These are phyloP conservation scores for Aspergillus baeticus DNA, from an alignment of 495 filamentous ascomycete species.

Conservation along the genomic window DNA sequence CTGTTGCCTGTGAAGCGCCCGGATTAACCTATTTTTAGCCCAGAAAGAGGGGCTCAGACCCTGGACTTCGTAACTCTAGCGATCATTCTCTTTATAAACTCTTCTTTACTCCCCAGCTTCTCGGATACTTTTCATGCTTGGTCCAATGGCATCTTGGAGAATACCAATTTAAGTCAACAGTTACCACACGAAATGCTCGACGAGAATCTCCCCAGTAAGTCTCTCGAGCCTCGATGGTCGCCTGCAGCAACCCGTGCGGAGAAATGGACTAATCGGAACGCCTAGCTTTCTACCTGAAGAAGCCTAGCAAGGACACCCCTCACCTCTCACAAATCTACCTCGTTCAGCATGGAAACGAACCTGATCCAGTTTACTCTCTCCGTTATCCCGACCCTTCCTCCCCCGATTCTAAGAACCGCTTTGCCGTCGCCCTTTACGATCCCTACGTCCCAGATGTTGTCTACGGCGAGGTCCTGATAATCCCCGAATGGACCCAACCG, in stretches of 20 bases:
- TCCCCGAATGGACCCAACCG: slow-evolving; percentile 81
- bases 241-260: slow-evolving; percentile 19
- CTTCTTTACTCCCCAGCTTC: background rate
- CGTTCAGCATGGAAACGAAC: slow-evolving; percentile 77
- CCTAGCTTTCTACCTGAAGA: slow-evolving; percentile 69
- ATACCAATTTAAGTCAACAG: background rate
- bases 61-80: background rate
- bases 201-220: slow-evolving; percentile 84
- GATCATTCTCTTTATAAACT: slow-evolving; percentile 2
- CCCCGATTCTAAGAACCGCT: slow-evolving; percentile 73
- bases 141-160: slow-evolving; percentile 11
- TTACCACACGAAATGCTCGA: slow-evolving; percentile 67
- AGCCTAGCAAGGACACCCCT: slow-evolving; percentile 36
- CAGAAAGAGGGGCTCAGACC: background rate
- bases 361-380: slow-evolving; percentile 72
- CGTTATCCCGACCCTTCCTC: slow-evolving; percentile 69
- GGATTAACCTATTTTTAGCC: slow-evolving; percentile 11
- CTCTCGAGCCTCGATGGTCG: background rate
- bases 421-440: slow-evolving; percentile 82
- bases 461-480: slow-evolving; percentile 81
- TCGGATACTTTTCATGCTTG: background rate
- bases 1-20: slow-evolving; percentile 4
- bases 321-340: slow-evolving; percentile 65
- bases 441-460: slow-evolving; percentile 76
- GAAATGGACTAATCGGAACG: slow-evolving; percentile 14